Conservation (phyloP, 345 rosid genomes). For the Heritiera littoralis region DNA sequence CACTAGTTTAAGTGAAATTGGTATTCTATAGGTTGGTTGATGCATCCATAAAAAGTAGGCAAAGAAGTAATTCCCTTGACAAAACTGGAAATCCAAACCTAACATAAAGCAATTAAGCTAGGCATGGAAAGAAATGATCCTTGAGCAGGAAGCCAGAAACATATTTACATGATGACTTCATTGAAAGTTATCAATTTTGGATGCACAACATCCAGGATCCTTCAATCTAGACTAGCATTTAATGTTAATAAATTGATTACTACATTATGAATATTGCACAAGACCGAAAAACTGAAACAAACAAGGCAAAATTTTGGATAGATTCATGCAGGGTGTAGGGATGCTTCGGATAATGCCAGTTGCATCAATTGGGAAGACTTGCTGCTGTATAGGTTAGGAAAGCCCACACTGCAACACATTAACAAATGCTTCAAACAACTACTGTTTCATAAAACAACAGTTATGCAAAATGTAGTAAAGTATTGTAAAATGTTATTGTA, state of each 20-base stretch:
- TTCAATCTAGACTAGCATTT: not conserved
- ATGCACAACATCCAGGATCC: not conserved
- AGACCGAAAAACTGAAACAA: not conserved
- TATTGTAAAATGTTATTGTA: not conserved
- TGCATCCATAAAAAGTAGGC: not conserved
- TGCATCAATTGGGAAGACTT: not conserved
- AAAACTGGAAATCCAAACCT: not conserved
- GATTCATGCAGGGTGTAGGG: not conserved
- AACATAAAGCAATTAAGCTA: not conserved
- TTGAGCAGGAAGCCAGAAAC: not conserved
- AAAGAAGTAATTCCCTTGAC: not conserved
- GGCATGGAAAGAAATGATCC: not conserved
- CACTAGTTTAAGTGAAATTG: not conserved
- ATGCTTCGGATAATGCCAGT: not conserved
- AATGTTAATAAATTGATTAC: not conserved
- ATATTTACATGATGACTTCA: not conserved
- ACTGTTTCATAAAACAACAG: not conserved
- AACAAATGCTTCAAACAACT: not conserved
- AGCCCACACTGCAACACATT: not conserved
- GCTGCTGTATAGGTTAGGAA: not conserved
- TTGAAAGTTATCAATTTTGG: not conserved
- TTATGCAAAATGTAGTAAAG: not conserved
- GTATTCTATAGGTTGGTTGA: not conserved
- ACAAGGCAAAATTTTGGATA: not conserved
- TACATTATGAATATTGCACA: not conserved